Evolutionary conservation across 208 protist species (phyloP), one percentile per base, ranked within the genome.

Genomic region (Trypanosoma mega): DNA sequence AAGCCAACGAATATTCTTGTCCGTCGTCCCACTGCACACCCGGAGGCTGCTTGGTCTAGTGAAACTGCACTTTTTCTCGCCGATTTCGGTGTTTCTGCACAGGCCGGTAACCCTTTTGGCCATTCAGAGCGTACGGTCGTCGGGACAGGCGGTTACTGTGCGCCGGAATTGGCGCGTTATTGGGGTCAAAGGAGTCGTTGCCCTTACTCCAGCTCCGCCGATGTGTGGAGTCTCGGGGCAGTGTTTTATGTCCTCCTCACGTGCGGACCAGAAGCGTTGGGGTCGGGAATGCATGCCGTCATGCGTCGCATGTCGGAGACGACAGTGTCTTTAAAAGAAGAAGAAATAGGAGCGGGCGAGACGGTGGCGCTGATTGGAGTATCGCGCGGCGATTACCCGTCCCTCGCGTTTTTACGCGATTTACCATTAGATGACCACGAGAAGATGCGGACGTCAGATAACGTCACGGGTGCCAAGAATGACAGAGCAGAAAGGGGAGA

Each of bases 1-100:
- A 80, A 80, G 53, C 74, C 68, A 21, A 60, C 57, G 3, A 80
- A 80, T 48, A 68, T 80, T 49, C 46, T 72, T 43, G 33, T 76
- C 14, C 68, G 60, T 14, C 30, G 37, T 9, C 47, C 30, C 53
- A 27, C 27, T 29, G 24, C 58, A 7, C 34, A 16, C 14, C 52
- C 31, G 31, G 9, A 18, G 27, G 12, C 29, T 11, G 36, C 27
- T 31, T 56, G 50, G 58, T 54, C 62, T 16, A 63, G 51, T 31
- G 45, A 55, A 20, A 29, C 29, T 6, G 60, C 62, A 31, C 31
- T 74, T 6, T 50, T 74, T 45, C 58, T 74, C 39, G 46, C 34
- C 4, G 68, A 74, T 29, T 74, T 74, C 58, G 68, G 68, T 27
- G 44, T 64, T 50, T 56, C 68, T 18, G 33, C 62, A 3, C 2